Evolutionary conservation across 2,329 filamentous ascomycete species (phyloP).

Genomic region (Stachybotrys chartarum): DNA sequence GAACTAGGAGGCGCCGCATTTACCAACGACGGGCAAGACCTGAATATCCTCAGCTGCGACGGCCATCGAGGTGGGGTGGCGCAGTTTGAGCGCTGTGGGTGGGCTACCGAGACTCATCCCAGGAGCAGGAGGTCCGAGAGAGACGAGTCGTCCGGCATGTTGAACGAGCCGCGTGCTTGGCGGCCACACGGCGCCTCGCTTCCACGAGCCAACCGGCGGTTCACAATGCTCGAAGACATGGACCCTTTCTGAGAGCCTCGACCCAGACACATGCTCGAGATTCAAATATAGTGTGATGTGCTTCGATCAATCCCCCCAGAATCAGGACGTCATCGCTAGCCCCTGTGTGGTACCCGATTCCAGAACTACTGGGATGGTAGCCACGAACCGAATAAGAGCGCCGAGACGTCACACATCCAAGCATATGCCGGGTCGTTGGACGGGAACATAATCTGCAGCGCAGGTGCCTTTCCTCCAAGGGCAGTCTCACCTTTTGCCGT

Average conservation of each 20-base stretch:
- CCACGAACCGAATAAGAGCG: no score
- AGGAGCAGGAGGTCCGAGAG: slow-evolving; percentile 10
- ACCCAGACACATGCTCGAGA: no score
- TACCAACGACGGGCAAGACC: slow-evolving; percentile 56
- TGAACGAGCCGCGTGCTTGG: background rate
- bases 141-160: background rate
- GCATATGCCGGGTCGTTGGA: no score
- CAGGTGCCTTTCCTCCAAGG: no score
- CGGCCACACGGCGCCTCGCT: background rate
- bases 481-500: no score
- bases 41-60: slow-evolving; percentile 65
- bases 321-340: no score
- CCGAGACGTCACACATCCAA: no score
- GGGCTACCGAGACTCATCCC: slow-evolving; percentile 17
- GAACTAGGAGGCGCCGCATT: slow-evolving; percentile 65
- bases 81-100: slow-evolving; percentile 45
- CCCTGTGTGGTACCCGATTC: no score
- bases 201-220: background rate
- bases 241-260: slow-evolving; percentile 9
- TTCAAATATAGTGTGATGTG: no score
- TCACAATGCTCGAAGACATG: slow-evolving; percentile 9
- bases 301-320: no score
- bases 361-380: no score
- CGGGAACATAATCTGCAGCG: no score
- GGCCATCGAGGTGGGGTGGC: slow-evolving; percentile 58